phyloP scores from a whole-genome alignment of 129 eudicot genomes.

The Daucus carota region DH1_v3.0 NC_030387.2:34328501-34329000 shows the following conservation, averaged over 20 bases:
- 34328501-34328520: slow-evolving; percentile 1
- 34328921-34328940: slow-evolving; percentile 13
- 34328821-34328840: slow-evolving; percentile 43
- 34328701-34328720: slow-evolving; percentile 22
- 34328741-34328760: neutral
- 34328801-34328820: slow-evolving; percentile 62
- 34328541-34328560: neutral
- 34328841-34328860: slow-evolving; percentile 48
- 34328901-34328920: slow-evolving; percentile 20
- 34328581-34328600: neutral
- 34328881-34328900: too few species aligned
- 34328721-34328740: slow-evolving; percentile 10
- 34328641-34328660: slow-evolving; percentile 7
- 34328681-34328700: neutral
- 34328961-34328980: slow-evolving; percentile 16
- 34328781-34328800: slow-evolving; percentile 30
- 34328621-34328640: slow-evolving; percentile 10
- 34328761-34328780: slow-evolving; percentile 24
- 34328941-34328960: slow-evolving; percentile 10
- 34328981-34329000: slow-evolving; percentile 9
- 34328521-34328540: slow-evolving; percentile 1
- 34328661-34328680: neutral
- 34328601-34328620: slow-evolving; percentile 9
- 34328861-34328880: slow-evolving; percentile 15
- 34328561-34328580: slow-evolving; percentile 2